A percentile compares a stretch with the other conserved stretches of the same genome.
Evolutionary conservation across 2,329 filamentous ascomycete genomes (phyloP).

Genomic region (Aspergillus terreus): DNA sequence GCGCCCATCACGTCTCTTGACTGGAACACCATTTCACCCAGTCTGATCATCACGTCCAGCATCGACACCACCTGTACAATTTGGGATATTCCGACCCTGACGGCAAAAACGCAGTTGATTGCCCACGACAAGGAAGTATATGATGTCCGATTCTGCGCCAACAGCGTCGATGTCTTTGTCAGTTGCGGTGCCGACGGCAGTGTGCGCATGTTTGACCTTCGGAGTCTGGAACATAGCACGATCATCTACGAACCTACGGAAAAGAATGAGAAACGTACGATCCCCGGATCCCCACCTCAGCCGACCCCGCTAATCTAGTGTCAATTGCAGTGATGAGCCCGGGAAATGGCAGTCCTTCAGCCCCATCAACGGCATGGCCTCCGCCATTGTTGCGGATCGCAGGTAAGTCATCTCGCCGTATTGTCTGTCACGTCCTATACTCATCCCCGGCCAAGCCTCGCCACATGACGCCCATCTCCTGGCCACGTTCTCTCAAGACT

Average conservation of each 20-base stretch:
- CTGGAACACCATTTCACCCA: slow-evolving; percentile 96
- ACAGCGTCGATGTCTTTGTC: slow-evolving; percentile 97
- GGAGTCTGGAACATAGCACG: slow-evolving; percentile 94
- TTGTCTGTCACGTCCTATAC: not conserved
- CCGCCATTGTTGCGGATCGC: slow-evolving; percentile 49
- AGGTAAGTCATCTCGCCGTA: slow-evolving; percentile 27
- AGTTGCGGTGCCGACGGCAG: slow-evolving; percentile 97
- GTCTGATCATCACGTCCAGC: slow-evolving; percentile 95
- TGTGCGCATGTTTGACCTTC: slow-evolving; percentile 96
- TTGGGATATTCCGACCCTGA: slow-evolving; percentile 97
- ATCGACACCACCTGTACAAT: slow-evolving; percentile 99
- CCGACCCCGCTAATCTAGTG: not conserved
- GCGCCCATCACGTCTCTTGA: slow-evolving; percentile 93
- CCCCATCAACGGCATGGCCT: slow-evolving; percentile 63
- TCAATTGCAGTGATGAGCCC: slow-evolving; percentile 42
- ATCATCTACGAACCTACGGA: slow-evolving; percentile 98
- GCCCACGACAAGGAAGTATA: slow-evolving; percentile 99
- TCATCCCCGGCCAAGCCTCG: slow-evolving; percentile 56
- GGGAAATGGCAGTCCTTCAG: slow-evolving; percentile 64
- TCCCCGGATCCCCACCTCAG: too few species aligned
- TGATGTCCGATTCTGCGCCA: slow-evolving; percentile 95
- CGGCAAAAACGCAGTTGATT: slow-evolving; percentile 96
- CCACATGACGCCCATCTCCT: slow-evolving; percentile 93
- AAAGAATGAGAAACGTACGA: slow-evolving; percentile 67
- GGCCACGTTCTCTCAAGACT: slow-evolving; percentile 95